Conservation (phyloP, 306 rosid species). For the Quercus agrifolia region DNA sequence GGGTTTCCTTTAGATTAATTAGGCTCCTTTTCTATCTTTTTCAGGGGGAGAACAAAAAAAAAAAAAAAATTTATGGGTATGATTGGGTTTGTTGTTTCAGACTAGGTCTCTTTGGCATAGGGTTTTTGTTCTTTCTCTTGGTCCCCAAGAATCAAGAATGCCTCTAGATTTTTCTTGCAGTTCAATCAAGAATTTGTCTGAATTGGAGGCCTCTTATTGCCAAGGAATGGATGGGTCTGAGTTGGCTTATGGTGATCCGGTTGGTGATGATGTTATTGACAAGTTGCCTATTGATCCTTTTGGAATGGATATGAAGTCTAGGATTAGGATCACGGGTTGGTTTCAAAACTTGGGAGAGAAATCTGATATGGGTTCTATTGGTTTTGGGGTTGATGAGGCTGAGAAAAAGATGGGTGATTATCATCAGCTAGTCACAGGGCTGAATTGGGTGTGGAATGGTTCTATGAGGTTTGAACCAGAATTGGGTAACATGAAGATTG, state of each 20-base stretch:
- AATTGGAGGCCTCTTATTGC: slow-evolving; percentile 11
- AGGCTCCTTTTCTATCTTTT: neutral
- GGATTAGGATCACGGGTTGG: slow-evolving; percentile 49
- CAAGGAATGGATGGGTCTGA: slow-evolving; percentile 20
- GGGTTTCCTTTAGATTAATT: neutral
- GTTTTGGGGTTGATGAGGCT: slow-evolving; percentile 34
- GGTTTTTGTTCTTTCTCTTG: slow-evolving; percentile 3
- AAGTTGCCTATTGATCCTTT: slow-evolving; percentile 69
- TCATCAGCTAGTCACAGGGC: slow-evolving; percentile 32
- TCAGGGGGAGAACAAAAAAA: neutral
- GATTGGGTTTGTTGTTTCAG: neutral
- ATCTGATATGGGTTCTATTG: slow-evolving; percentile 22
- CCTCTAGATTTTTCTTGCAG: slow-evolving; percentile 23
- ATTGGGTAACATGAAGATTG: slow-evolving; percentile 12
- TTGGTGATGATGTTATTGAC: slow-evolving; percentile 46
- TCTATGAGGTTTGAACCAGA: slow-evolving; percentile 27
- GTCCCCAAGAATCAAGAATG: slow-evolving; percentile 12
- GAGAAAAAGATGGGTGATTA: slow-evolving; percentile 21
- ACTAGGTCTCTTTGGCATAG: slow-evolving; percentile 12
- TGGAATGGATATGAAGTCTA: slow-evolving; percentile 50
- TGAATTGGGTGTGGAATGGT: slow-evolving; percentile 47
- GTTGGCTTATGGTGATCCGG: slow-evolving; percentile 22
- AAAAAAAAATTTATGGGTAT: neutral
- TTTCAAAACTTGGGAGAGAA: slow-evolving; percentile 35
- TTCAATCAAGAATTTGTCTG: slow-evolving; percentile 14